A percentile compares a stretch with the other conserved stretches of the same genome.
Conservation (phyloP, 169 alveolate species). For the Cryptosporidium xiaoi region DNA sequence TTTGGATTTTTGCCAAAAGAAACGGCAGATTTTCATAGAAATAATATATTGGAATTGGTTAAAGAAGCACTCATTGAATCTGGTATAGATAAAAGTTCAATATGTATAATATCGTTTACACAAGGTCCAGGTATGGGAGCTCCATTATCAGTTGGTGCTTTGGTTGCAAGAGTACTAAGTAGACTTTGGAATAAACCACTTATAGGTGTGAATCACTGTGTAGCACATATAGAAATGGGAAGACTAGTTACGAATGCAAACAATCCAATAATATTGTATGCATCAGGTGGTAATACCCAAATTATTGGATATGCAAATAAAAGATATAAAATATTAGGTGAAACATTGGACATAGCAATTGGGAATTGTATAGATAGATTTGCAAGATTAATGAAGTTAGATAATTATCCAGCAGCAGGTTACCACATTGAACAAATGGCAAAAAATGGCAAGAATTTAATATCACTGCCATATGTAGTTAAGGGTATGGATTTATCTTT, state of each 20-base stretch:
- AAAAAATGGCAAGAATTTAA: conserved; percentile 86
- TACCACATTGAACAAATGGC: conserved; percentile 97
- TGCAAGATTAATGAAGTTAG: conserved; percentile 95
- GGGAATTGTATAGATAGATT: conserved; percentile 98
- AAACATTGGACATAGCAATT: conserved; percentile 97
- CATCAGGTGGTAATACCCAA: conserved; percentile 98
- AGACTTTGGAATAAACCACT: conserved; percentile 93
- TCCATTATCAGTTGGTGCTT: conserved; percentile 96
- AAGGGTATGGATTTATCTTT: conserved; percentile 97
- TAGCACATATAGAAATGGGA: conserved; percentile 99
- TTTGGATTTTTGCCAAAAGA: conserved; percentile 98
- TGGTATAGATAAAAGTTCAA: conserved; percentile 85
- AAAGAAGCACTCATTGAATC: conserved; percentile 90
- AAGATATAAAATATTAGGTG: conserved; percentile 96
- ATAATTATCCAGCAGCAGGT: conserved; percentile 99
- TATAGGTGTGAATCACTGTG: conserved; percentile 98
- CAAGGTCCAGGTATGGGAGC: conserved; percentile 99
- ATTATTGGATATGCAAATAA: conserved; percentile 84
- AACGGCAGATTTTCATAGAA: conserved; percentile 96
- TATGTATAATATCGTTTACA: conserved; percentile 93
- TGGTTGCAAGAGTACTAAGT: conserved; percentile 94
- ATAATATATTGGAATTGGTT: conserved; percentile 88
- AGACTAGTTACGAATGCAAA: conserved; percentile 92
- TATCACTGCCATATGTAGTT: conserved; percentile 94
- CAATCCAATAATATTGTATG: conserved; percentile 96